Base-by-base conservation (phyloP, 768 basidiomycete genomes). In the Daedaleopsis sinensis region DNA sequence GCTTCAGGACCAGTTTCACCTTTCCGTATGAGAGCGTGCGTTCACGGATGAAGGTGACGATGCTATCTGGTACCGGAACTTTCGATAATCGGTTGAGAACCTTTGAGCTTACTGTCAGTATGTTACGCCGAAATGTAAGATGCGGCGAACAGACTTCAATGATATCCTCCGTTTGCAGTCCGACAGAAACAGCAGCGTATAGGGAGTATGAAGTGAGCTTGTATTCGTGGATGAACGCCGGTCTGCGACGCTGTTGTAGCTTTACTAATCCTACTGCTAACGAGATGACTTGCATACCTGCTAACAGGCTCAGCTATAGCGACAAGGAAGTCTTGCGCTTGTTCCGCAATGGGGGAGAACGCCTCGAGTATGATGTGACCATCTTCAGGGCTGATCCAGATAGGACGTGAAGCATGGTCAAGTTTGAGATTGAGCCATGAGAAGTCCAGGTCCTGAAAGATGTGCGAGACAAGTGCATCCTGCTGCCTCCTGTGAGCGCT, bases 291-390 rank as follows among this genome's bases (percentile, higher is more conserved):
- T 69, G 80, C 92, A 76, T 76, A 96, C 95, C 95, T 89, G 82
- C 95, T 98, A 70, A 98, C 95, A 67, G 97, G 97, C 76, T 99
- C 97, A 69, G 94, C 93, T 52, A 99, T 98, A 42, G 97, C 96
- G 47, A 96, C 93, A 48, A 99, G 82, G 70, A 99, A 98, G 72
- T 99, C 97, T 75, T 98, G 97, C 4, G 97, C 97, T 76, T 96
- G 94, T 70, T 96, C 94, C 21, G 96, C 96, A 63, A 98, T 95
- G 5, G 97, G 94, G 23, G 94, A 95, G 74, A 99, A 99, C 0
- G 94, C 94, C 75, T 99, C 97, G 37, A 99, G 86, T 62, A 98
- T 98, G 69, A 98, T 98, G 66, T 91, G 88, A 0, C 89, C 89
- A 71, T 94, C 90, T 65, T 93, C 90, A 7, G 94, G 94, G 67